Evolutionary conservation across 2,329 filamentous ascomycete species (phyloP), one percentile per base, ranked within the genome.

Genomic region (Botrytis byssoidea): DNA sequence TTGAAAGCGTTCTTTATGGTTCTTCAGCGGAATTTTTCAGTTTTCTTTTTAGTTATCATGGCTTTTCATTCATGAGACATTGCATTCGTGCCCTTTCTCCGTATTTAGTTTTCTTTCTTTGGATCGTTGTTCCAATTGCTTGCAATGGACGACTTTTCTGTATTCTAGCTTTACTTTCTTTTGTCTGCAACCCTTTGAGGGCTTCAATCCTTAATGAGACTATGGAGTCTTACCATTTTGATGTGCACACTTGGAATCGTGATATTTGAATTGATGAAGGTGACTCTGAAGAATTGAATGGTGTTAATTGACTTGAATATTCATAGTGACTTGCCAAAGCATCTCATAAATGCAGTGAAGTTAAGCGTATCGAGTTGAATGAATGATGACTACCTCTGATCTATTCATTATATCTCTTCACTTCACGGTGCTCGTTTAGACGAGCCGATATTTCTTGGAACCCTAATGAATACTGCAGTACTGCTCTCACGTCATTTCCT

Each of bases 161-260:
- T 55, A 67, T 16, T 55, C 16, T 67, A 55, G 46, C n/a, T 40
- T 44, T 29, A 22, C 32, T 48, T 55, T 55, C 44, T 35, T 66
- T 66, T 12, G 44, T 67, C 32, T 55, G 32, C 65, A 25, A 67
- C 65, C 46, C 46, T 25, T n/a, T 22, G 1, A 25, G 32, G 44
- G 46, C 46, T 67, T 67, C 65, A 55, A 55, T 7, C 10, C 40
- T 37, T 32, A 67, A 67, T 67, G 46, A 55, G 65, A 55, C 14
- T 40, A 29, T 51, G 32, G 8, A 40, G 55, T 67, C 46, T 67
- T 46, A 12, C 65, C 25, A 67, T 40, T 20, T 29, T 67, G 65
- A 40, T 55, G 65, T 55, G 22, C 20, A 8, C 1, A 55, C n/a
- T 22, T 51, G 14, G 10, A n/a, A n/a, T 5, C 10, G 14, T 51